phyloP scores from a whole-genome alignment of 106 monocot species.

The Platanthera guangdongensis region DNA sequence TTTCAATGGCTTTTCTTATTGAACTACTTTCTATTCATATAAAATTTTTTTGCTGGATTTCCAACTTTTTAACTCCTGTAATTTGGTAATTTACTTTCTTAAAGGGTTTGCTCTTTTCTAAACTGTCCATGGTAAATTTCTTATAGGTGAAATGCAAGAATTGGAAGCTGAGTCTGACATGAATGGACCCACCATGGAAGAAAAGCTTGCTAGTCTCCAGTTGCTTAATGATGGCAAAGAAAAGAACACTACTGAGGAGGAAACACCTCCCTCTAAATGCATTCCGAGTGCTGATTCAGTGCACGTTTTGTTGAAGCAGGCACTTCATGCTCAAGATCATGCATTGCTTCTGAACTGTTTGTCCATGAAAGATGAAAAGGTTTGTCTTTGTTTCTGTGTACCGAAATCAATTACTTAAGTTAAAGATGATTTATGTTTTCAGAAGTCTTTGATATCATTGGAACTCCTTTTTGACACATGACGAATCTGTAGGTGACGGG shows the following conservation, averaged over 20 bases:
- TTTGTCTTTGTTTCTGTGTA: conserved; percentile 11
- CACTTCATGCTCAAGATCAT: conserved; percentile 82
- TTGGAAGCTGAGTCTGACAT: conserved; percentile 13
- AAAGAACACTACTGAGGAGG: conserved; percentile 8
- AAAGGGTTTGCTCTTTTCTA: not conserved
- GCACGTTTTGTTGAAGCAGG: conserved; percentile 83
- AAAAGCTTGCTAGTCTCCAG: conserved; percentile 70
- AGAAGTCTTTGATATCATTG: not conserved
- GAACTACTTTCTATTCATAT: not conserved
- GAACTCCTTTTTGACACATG: not conserved
- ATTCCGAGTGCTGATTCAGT: conserved; percentile 91
- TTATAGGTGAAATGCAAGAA: conserved; percentile 6
- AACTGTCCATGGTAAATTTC: not conserved
- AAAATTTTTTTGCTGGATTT: not conserved
- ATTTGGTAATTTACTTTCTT: not conserved
- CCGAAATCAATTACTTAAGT: not conserved
- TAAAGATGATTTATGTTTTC: not conserved
- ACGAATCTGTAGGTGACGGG: not conserved
- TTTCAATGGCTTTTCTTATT: not conserved
- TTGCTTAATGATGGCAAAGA: conserved; percentile 22
- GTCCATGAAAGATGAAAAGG: conserved; percentile 73
- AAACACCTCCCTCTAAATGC: conserved; percentile 15
- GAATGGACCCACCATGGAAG: conserved; percentile 74
- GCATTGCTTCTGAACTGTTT: conserved; percentile 63
- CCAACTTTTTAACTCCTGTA: not conserved